Evolutionary conservation across 257 asterid species (phyloP).

Genomic region (Jacaranda mimosifolia): DNA sequence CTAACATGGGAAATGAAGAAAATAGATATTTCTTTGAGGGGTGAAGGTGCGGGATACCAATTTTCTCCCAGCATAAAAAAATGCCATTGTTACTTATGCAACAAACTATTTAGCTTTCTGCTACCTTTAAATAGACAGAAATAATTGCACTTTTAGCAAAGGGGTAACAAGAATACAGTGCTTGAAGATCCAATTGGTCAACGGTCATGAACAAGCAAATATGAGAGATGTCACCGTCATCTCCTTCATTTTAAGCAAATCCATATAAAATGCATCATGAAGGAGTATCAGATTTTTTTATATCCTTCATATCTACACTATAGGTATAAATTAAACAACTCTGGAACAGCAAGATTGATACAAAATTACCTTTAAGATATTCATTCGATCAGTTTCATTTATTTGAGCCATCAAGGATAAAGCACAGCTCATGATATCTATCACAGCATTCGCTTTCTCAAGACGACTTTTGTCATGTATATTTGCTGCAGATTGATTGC

Average conservation of each 20-base stretch:
- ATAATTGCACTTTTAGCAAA: slow-evolving; percentile 16
- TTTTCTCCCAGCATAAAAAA: background rate
- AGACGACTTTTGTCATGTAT: slow-evolving; percentile 69
- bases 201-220: slow-evolving; percentile 23
- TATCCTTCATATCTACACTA: slow-evolving; percentile 14
- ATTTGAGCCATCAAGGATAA: slow-evolving; percentile 95
- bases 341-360: slow-evolving; percentile 20
- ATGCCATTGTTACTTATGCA: background rate
- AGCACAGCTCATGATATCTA: slow-evolving; percentile 93
- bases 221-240: slow-evolving; percentile 21
- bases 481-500: slow-evolving; percentile 61
- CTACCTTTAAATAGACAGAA: background rate
- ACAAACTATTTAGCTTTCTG: background rate
- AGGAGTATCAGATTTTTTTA: slow-evolving; percentile 19
- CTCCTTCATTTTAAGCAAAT: slow-evolving; percentile 21
- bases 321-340: slow-evolving; percentile 23
- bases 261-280: slow-evolving; percentile 17
- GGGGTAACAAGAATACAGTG: slow-evolving; percentile 12
- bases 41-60: background rate
- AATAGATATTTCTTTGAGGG: background rate
- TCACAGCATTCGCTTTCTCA: slow-evolving; percentile 92
- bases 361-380: slow-evolving; percentile 83
- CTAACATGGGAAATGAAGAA: slow-evolving; percentile 19
- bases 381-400: slow-evolving; percentile 94
- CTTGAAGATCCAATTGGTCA: slow-evolving; percentile 14